These are phyloP conservation scores for Drechslera avenae DNA, from an alignment of 2,329 filamentous ascomycete genomes.

Conservation along the genomic window DNA sequence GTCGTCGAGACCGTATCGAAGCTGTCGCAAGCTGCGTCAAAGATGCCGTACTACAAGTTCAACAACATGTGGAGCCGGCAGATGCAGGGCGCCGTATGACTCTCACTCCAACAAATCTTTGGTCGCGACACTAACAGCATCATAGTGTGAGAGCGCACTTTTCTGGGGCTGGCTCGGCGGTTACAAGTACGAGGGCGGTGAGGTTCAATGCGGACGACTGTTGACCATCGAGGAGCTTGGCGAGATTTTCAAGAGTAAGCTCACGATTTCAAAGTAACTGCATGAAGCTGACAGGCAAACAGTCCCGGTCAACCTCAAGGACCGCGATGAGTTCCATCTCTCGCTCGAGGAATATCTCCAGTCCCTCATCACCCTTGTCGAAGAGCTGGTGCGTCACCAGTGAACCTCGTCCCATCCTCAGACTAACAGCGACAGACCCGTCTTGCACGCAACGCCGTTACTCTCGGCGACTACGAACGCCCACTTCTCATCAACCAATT, in stretches of 20 bases:
- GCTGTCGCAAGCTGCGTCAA: conserved; percentile 74
- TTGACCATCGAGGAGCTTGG: conserved; percentile 89
- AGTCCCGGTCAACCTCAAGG: conserved; percentile 92
- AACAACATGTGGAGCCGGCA: conserved; percentile 85
- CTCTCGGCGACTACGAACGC: conserved; percentile 82
- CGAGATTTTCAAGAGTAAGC: conserved; percentile 71
- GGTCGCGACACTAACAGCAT: conserved; percentile 9
- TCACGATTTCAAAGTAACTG: conserved; percentile 1
- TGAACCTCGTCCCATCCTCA: neutral
- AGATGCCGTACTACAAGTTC: conserved; percentile 98
- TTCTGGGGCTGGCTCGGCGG: conserved; percentile 81
- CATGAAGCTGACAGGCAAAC: conserved; percentile 11
- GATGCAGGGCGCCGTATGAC: conserved; percentile 75
- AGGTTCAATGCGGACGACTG: conserved; percentile 65
- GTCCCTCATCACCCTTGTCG: conserved; percentile 81
- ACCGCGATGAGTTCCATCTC: conserved; percentile 88
- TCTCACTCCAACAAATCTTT: neutral
- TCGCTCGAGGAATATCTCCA: conserved; percentile 97
- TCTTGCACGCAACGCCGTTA: conserved; percentile 92
- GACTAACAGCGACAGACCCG: conserved; percentile 61
- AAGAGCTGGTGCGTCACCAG: conserved; percentile 70
- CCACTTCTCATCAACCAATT: conserved; percentile 89
- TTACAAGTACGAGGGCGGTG: conserved; percentile 59
- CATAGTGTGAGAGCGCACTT: conserved; percentile 62
- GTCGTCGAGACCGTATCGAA: conserved; percentile 73